Evolutionary conservation across 2,329 filamentous ascomycete genomes (phyloP).

Genomic region (Xenoacremonium recifei): DNA sequence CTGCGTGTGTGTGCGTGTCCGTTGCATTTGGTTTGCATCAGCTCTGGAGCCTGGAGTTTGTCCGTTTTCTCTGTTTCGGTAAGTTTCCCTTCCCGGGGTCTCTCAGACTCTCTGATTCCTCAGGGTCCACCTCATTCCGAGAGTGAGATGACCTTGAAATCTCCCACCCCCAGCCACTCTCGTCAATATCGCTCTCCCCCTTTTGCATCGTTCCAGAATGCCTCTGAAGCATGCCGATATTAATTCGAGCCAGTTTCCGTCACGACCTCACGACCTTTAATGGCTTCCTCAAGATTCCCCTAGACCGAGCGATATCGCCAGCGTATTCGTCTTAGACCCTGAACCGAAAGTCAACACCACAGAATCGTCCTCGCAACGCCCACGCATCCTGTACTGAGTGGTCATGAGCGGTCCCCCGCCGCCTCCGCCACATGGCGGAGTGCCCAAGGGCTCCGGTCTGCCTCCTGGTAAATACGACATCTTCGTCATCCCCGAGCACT

Average conservation of each 20-base stretch:
- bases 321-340: constrained; percentile 6
- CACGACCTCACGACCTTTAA: constrained; percentile 19
- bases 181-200: background rate
- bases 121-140: background rate
- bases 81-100: constrained; percentile 18
- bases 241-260: constrained; percentile 16
- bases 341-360: constrained; percentile 16
- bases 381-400: constrained; percentile 15
- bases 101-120: constrained; percentile 10
- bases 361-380: background rate
- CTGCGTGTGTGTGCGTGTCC: constrained; percentile 13
- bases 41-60: constrained; percentile 28
- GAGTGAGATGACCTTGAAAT: background rate
- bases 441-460: constrained; percentile 68
- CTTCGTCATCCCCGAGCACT: constrained; percentile 92
- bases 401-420: constrained; percentile 66
- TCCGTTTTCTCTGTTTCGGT: constrained; percentile 21
- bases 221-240: constrained; percentile 1
- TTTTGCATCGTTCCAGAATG: background rate
- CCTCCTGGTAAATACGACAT: constrained; percentile 95
- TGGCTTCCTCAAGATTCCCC: constrained; percentile 28
- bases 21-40: constrained; percentile 18
- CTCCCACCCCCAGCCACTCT: background rate
- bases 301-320: constrained; percentile 23
- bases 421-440: constrained; percentile 81